Evolutionary conservation across 805 yeast genomes (phyloP).

Genomic region (Schwanniomyces polymorphus): DNA sequence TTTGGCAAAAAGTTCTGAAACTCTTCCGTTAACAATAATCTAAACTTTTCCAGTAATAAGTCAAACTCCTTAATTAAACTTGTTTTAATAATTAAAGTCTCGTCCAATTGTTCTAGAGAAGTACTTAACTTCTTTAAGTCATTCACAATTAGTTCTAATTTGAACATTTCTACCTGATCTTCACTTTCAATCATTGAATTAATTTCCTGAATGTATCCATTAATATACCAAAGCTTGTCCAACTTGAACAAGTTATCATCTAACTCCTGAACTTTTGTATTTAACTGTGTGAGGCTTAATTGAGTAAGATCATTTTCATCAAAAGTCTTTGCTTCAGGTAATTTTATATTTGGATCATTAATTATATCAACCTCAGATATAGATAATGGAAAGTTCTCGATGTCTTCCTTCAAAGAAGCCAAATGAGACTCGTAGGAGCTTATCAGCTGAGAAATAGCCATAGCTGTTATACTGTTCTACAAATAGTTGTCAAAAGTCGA

Average conservation of each 20-base stretch:
- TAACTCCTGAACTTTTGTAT: constrained; percentile 8
- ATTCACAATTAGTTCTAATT: constrained; percentile 15
- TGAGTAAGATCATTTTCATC: constrained; percentile 4
- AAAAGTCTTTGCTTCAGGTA: neutral
- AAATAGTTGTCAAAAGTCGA: neutral
- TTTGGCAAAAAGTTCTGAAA: constrained; percentile 20
- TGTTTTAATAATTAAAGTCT: constrained; percentile 10
- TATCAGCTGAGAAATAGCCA: constrained; percentile 3
- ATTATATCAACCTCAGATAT: constrained; percentile 13
- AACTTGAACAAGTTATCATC: constrained; percentile 13
- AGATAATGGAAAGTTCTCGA: constrained; percentile 8
- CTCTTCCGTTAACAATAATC: constrained; percentile 13
- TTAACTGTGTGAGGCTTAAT: constrained; percentile 10
- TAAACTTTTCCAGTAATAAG: constrained; percentile 7
- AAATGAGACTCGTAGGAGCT: neutral
- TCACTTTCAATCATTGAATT: constrained; percentile 9
- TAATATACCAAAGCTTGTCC: constrained; percentile 26
- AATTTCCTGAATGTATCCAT: constrained; percentile 24
- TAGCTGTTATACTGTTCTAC: neutral
- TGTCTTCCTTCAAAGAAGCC: constrained; percentile 2
- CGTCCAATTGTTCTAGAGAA: constrained; percentile 12
- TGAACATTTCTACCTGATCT: constrained; percentile 12
- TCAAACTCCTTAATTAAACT: constrained; percentile 9
- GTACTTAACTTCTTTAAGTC: constrained; percentile 17
- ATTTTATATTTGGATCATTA: constrained; percentile 16